Evolutionary conservation across 202 grass and related monocot genomes (phyloP), one percentile per base, ranked within the genome.

Genomic region (Digitaria exilis): DNA sequence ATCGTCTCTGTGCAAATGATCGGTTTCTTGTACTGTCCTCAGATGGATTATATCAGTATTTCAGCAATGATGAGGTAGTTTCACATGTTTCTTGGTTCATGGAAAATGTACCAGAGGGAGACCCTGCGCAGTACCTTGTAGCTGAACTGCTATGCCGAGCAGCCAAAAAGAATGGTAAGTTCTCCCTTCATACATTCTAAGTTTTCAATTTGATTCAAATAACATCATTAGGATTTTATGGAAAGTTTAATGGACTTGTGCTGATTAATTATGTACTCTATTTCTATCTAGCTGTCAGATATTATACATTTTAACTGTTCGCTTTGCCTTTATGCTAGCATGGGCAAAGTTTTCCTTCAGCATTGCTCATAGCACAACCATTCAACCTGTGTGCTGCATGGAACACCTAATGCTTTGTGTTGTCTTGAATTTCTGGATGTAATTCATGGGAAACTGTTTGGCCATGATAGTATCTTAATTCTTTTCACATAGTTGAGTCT

Each of bases 31-130:
- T 97, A 51, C 84, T 97, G 22, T 97, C 94, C 10, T 97, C 94
- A 72, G 94, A 97, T 73, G 94, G 94, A 62, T 78, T 97, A n/a
- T 97, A 97, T 78, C 91, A 97, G 84, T 97, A 94, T 84, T 94
- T 97, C 77, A 94, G 82, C 82, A 97, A 97, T 71, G 94, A 97
- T 13, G 94, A 97, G 85, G 94, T 97, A 24, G 89, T 97, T 80
- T 88, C 91, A 11, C 94, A 97, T 79, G 89, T 97, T 62, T 73
- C 87, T 13, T 97, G 94, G 91, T 97, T 97, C 78, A 97, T 94
- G 82, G 94, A 97, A 83, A 97, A 93, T 84, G 84, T 89, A 74
- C 94, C 94, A 67, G 94, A 97, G 69, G 94, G 94, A 61, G 94
- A 97, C 59, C 94, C 94, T 84, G 94, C 94, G 12, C 94, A 97